These are phyloP conservation scores for Astrothelium subdiscretum DNA, from an alignment of 495 filamentous ascomycete genomes.

Conservation along the genomic window DNA sequence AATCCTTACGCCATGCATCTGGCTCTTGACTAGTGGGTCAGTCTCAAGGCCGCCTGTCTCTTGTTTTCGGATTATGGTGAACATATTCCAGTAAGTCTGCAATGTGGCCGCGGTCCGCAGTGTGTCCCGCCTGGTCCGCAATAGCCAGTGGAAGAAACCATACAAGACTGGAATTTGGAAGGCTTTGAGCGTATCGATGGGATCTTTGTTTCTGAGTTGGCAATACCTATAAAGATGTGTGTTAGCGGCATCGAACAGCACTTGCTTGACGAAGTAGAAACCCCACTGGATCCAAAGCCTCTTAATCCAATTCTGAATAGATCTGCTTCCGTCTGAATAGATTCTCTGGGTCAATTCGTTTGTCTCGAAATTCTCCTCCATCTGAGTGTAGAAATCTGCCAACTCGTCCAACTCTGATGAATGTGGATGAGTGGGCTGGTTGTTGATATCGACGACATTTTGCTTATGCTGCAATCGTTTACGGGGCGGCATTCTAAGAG, in stretches of 20 bases:
- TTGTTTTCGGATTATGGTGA: not conserved
- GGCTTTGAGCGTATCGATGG: not conserved
- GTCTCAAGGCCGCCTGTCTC: not conserved
- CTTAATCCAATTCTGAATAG: not conserved
- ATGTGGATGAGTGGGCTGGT: no score
- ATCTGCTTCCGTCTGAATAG: not conserved
- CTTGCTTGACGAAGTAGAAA: not conserved
- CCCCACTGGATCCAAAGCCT: not conserved
- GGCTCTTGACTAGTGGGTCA: not conserved
- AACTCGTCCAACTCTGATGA: no score
- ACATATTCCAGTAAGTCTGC: conserved; percentile 3
- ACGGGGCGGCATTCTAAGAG: no score
- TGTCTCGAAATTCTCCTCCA: not conserved
- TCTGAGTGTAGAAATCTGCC: not conserved
- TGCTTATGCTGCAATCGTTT: no score
- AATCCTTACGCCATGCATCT: not conserved
- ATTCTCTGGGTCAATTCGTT: not conserved
- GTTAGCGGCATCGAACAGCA: not conserved
- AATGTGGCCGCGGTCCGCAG: not conserved
- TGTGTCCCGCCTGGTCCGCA: not conserved
- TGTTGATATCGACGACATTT: no score
- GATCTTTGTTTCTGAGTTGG: not conserved
- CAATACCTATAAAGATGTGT: not conserved
- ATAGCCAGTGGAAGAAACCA: not conserved
- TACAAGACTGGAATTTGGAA: not conserved